A percentile compares a stretch with the other conserved stretches of the same genome.
These are phyloP conservation scores for Trematosphaeria pertusa DNA, from an alignment of 2,329 filamentous ascomycete genomes.

Conservation along the genomic window DNA sequence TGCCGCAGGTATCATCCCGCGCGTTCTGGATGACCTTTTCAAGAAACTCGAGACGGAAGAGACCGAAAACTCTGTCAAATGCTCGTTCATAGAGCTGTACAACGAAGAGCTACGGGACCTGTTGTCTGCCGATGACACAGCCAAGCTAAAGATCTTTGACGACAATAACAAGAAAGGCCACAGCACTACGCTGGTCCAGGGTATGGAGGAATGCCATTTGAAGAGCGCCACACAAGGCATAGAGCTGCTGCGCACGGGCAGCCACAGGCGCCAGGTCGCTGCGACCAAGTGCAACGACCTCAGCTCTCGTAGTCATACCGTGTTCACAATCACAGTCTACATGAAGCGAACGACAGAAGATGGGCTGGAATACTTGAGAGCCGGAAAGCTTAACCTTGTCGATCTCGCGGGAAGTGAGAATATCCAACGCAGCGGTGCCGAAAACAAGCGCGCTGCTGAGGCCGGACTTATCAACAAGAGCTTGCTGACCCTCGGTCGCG, in stretches of 20 bases:
- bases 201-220: constrained; percentile 97
- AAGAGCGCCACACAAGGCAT: constrained; percentile 85
- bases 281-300: constrained; percentile 99
- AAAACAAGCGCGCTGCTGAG: constrained; percentile 96
- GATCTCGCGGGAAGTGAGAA: constrained; percentile 98
- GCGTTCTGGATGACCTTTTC: constrained; percentile 87
- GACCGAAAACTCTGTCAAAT: constrained; percentile 90
- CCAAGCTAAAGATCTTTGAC: constrained; percentile 95
- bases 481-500: constrained; percentile 88
- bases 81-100: constrained; percentile 98
- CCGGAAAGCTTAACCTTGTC: constrained; percentile 94
- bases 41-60: constrained; percentile 77
- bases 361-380: constrained; percentile 87
- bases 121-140: constrained; percentile 78
- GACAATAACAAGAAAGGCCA: constrained; percentile 85
- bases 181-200: constrained; percentile 86
- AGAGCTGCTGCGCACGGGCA: constrained; percentile 85
- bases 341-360: constrained; percentile 81
- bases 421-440: constrained; percentile 93
- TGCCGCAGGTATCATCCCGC: constrained; percentile 91
- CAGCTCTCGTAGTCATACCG: constrained; percentile 94
- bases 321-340: constrained; percentile 94
- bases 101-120: constrained; percentile 96
- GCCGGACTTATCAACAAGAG: constrained; percentile 99
- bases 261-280: constrained; percentile 94